Evolutionary conservation across 495 filamentous ascomycete species (phyloP), one percentile per base, ranked within the genome.

Genomic region (Emericellopsis terricola): DNA sequence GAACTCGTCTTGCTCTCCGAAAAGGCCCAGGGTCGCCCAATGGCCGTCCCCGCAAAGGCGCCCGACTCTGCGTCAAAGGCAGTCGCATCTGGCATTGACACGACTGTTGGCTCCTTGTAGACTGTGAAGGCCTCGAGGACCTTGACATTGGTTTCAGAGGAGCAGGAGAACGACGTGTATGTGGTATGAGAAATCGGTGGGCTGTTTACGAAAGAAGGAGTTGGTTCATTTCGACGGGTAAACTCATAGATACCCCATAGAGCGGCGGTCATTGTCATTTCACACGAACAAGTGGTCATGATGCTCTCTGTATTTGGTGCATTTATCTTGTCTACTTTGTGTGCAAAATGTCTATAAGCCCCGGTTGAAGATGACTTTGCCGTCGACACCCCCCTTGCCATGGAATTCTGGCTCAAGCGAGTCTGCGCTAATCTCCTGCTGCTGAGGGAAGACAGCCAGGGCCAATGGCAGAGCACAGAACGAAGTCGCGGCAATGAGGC

Each of bases 361-460:
- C 37, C 86, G 65, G 49, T 94, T 94, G 48, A 94, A 94, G 47
- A 81, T 81, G 7, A 94, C 80, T 67, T 77, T 59, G 0, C 76
- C 82, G 14, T 61, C 65, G 30, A 73, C 57, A 0, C 82, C 84
- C n/a, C 78, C 81, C 31, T 65, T 64, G 1, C 68, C 73, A 57
- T 71, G 72, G 50, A 97, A 93, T 57, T 93, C 76, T 42, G 74
- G 56, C 62, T 94, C 89, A 28, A 97, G 49, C 13, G 56, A 71
- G 7, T 62, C 58, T 0, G 78, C 83, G 37, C 59, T 66, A 15
- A 92, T 77, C 33, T 64, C 65, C 62, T 97, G 85, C 36, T 82
- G 60, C 61, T 92, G 81, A 8, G 89, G 89, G 59, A 96, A 97
- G 6, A 78, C 89, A 8, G 73, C 89, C 28, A 97, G 58, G 3